A percentile compares a stretch with the other conserved stretches of the same genome.
Conservation (phyloP, 164 flowering plant genomes). For the Vitis amurensis region DNA sequence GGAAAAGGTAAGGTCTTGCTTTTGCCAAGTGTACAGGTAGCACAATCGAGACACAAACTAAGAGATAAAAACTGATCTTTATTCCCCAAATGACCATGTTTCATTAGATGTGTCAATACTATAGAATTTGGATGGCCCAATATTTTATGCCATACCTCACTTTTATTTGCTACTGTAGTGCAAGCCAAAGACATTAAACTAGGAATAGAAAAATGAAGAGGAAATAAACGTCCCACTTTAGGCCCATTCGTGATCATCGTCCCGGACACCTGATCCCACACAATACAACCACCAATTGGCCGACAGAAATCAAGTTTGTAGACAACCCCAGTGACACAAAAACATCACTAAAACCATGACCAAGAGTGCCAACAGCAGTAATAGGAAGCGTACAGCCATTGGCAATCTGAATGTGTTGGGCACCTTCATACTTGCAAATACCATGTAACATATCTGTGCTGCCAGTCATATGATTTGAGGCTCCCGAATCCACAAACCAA, state of each 20-base stretch:
- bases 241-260: not conserved
- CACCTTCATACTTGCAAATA: too few species aligned
- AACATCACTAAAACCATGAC: not conserved
- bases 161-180: not conserved
- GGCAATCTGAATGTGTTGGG: not conserved
- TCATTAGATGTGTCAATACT: not conserved
- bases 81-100: not conserved
- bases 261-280: not conserved
- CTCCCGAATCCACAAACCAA: not conserved
- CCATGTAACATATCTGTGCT: too few species aligned
- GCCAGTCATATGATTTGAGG: not conserved
- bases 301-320: slow-evolving; percentile 4
- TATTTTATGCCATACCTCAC: not conserved
- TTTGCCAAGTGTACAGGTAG: too few species aligned
- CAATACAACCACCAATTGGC: slow-evolving; percentile 7
- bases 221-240: slow-evolving; percentile 9
- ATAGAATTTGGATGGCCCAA: not conserved
- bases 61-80: not conserved
- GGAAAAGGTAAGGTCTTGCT: too few species aligned
- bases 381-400: not conserved
- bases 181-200: not conserved
- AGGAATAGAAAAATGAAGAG: not conserved
- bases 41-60: not conserved
- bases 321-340: slow-evolving; percentile 1
- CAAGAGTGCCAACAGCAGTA: not conserved